These are phyloP conservation scores for Basidiobolus heterosporus DNA, from an alignment of 371 early-diverging fungal species.

Conservation along the genomic window DNA sequence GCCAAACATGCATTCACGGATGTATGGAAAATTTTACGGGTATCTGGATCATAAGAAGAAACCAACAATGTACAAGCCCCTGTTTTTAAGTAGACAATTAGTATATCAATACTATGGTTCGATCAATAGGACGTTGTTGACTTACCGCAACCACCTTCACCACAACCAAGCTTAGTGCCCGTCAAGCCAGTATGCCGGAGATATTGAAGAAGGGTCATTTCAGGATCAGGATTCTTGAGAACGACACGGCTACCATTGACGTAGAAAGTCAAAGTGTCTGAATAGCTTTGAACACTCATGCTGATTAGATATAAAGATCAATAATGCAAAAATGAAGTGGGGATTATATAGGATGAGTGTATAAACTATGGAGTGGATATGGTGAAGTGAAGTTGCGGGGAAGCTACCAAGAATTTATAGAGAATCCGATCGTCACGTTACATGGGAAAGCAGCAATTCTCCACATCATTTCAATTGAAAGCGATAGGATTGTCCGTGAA, in stretches of 20 bases:
- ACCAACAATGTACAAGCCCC: constrained; percentile 66
- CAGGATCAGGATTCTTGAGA: constrained; percentile 32
- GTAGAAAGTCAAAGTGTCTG: constrained; percentile 25
- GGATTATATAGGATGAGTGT: too few species aligned
- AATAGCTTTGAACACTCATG: background rate
- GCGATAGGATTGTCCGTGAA: too few species aligned
- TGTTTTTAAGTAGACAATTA: constrained; percentile 2
- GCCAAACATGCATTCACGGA: constrained; percentile 58
- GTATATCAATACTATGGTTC: background rate
- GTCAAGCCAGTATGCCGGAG: constrained; percentile 47
- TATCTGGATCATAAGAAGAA: constrained; percentile 27
- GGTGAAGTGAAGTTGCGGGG: too few species aligned
- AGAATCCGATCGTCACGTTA: too few species aligned
- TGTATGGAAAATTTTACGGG: constrained; percentile 16
- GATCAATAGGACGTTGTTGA: background rate
- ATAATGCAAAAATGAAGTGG: too few species aligned
- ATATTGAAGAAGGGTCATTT: constrained; percentile 41
- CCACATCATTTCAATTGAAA: too few species aligned
- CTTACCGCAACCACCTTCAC: constrained; percentile 45
- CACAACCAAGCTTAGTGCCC: constrained; percentile 68
- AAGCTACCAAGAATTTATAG: too few species aligned
- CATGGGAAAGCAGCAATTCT: too few species aligned
- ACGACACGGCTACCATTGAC: constrained; percentile 29
- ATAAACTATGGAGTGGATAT: too few species aligned
- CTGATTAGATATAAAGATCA: too few species aligned